Conservation (phyloP, 257 asterid genomes). For the Gentiana dahurica region DNA sequence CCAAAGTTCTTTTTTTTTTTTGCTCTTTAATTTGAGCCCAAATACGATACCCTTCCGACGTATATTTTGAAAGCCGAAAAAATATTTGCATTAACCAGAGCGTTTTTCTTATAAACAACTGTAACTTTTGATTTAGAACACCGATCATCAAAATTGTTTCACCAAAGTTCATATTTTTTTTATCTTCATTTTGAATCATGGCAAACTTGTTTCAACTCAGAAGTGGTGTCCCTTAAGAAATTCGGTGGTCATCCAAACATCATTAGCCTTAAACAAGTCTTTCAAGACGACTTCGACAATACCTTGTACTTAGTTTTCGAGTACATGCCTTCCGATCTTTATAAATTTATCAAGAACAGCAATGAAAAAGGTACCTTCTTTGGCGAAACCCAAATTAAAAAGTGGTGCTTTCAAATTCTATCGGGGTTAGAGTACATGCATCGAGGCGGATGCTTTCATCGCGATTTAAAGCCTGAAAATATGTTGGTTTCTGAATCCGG, state of each 20-base stretch:
- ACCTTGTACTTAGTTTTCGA: conserved; percentile 53
- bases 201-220: conserved; percentile 66
- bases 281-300: conserved; percentile 33
- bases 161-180: too few species aligned
- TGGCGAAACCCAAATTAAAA: conserved; percentile 10
- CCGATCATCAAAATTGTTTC: too few species aligned
- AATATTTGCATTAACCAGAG: too few species aligned
- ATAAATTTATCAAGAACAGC: background rate
- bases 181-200: too few species aligned
- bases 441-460: conserved; percentile 75
- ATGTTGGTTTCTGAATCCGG: background rate
- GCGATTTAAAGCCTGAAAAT: conserved; percentile 63
- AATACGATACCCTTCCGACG: too few species aligned
- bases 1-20: too few species aligned
- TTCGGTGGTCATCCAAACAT: conserved; percentile 34
- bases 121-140: too few species aligned
- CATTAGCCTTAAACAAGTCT: conserved; percentile 66
- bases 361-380: background rate
- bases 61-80: too few species aligned
- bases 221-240: conserved; percentile 46
- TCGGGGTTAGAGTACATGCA: conserved; percentile 78
- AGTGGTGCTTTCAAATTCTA: conserved; percentile 76
- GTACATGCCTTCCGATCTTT: conserved; percentile 33
- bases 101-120: too few species aligned
- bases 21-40: too few species aligned